Base-by-base conservation (phyloP, 2,329 filamentous ascomycete genomes). In the Fusarium albidum region DNA sequence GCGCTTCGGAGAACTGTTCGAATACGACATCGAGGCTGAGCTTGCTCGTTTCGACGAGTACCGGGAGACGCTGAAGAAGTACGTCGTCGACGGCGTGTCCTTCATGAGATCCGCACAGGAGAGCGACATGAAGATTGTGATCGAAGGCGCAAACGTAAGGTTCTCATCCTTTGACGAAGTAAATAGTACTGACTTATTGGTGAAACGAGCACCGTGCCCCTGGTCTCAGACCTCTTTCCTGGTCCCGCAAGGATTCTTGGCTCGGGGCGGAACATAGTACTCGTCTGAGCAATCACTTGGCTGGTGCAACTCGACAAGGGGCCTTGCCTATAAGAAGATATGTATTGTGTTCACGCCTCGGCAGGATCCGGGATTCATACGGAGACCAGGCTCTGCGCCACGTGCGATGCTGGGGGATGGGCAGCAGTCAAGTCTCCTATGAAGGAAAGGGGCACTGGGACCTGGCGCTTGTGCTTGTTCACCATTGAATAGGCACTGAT, bases 21-120 rank as follows among this genome's bases (percentile, higher is more conserved):
- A 85, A 59, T 82, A 83, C 68, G 85, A 91, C 58, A 79, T 86
- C 9, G 84, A 91, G 60, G 84, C 84, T 40, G 89, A 92, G 75
- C 82, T 91, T 63, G 71, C 70, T 32, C 77, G 77, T 46, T 89
- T 86, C 74, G 79, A 83, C 69, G 76, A 77, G 34, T 85, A 85
- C 69, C 79, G 83, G 41, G 72, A 76, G 59, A 79, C 77, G 64
- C 77, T 90, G 37, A 47, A 28, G 43, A 61, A 50, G 17, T 89
- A 84, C 61, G 81, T 86, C 55, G 79, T 91, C 55, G 89, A 93
- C 67, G 85, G 84, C 54, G 81, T 90, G 25, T 78, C 83, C 32
- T 83, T 89, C 47, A 83, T 92, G 67, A 75, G 79, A 51, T 76
- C 77, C 9, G 86, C 85, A 2, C 86, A 90, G 68, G 73, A 82